Evolutionary conservation across 495 filamentous ascomycete genomes (phyloP).

Genomic region (Thermochaetoides thermophila): DNA sequence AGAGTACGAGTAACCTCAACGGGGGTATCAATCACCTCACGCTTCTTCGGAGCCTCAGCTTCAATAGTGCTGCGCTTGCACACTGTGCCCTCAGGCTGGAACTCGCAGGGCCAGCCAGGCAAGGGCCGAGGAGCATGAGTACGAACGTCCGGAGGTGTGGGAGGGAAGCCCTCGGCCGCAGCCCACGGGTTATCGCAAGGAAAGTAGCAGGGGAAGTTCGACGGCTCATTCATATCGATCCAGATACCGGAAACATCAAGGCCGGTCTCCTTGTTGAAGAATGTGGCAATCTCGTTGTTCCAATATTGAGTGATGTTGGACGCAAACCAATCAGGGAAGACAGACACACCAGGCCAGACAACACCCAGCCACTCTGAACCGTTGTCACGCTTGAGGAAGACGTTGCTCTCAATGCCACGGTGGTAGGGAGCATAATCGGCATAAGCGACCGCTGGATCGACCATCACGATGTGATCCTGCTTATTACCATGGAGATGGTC

Average conservation of each 20-base stretch:
- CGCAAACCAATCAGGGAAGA: conserved; percentile 77
- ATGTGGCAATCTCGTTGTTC: conserved; percentile 53
- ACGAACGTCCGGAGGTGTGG: conserved; percentile 50
- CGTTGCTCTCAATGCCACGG: conserved; percentile 41
- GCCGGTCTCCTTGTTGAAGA: conserved; percentile 51
- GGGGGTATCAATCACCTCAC: no score
- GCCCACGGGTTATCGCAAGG: conserved; percentile 52
- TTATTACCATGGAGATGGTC: conserved; percentile 55
- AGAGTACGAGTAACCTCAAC: conserved; percentile 5
- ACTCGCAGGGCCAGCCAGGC: conserved; percentile 56
- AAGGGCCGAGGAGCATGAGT: conserved; percentile 35
- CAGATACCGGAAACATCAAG: conserved; percentile 76
- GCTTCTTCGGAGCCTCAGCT: not conserved
- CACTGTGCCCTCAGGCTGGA: conserved; percentile 42
- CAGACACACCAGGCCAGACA: conserved; percentile 74
- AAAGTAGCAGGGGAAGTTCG: conserved; percentile 50
- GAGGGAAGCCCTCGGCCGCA: conserved; percentile 46
- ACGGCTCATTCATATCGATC: conserved; percentile 79
- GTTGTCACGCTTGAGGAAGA: conserved; percentile 52
- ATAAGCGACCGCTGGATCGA: conserved; percentile 68
- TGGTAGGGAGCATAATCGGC: conserved; percentile 52
- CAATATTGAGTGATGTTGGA: conserved; percentile 52
- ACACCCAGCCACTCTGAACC: conserved; percentile 59
- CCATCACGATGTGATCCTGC: conserved; percentile 77
- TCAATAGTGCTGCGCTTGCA: conserved; percentile 8